Conservation (phyloP, 495 filamentous ascomycete genomes). For the Penicillium samsonianum region DNA sequence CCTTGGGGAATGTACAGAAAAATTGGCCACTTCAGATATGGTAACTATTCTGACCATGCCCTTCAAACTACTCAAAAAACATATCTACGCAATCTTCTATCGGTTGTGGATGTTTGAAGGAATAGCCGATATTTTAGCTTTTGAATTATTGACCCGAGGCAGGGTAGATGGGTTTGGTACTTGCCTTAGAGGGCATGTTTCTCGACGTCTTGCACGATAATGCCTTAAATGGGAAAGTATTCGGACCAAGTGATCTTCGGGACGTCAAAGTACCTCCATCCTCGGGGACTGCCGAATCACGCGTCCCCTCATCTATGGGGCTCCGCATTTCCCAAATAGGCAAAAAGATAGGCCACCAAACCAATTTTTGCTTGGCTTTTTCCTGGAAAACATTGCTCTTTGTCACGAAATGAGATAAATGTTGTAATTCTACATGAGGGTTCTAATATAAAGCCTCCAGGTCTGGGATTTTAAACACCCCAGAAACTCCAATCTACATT, state of each 20-base stretch:
- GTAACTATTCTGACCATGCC: not conserved
- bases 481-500: not conserved
- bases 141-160: not conserved
- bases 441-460: not conserved
- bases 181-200: not conserved
- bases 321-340: conserved; percentile 3
- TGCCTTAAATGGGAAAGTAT: not conserved
- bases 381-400: not conserved
- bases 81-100: not conserved
- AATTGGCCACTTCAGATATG: not conserved
- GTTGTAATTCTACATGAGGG: not conserved
- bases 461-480: not conserved
- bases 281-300: not conserved
- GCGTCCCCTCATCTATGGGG: not conserved
- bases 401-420: not conserved
- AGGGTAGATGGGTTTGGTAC: not conserved
- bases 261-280: not conserved
- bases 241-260: not conserved
- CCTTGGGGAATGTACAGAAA: conserved; percentile 3
- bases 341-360: conserved; percentile 3
- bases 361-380: not conserved
- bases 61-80: not conserved
- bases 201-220: not conserved
- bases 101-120: not conserved
- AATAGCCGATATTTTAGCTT: not conserved